Percentiles rank a stretch among this genome's conserved stretches.
Conservation (phyloP, 2,329 filamentous ascomycete species). For the Colletotrichum neosansevieriae region DNA sequence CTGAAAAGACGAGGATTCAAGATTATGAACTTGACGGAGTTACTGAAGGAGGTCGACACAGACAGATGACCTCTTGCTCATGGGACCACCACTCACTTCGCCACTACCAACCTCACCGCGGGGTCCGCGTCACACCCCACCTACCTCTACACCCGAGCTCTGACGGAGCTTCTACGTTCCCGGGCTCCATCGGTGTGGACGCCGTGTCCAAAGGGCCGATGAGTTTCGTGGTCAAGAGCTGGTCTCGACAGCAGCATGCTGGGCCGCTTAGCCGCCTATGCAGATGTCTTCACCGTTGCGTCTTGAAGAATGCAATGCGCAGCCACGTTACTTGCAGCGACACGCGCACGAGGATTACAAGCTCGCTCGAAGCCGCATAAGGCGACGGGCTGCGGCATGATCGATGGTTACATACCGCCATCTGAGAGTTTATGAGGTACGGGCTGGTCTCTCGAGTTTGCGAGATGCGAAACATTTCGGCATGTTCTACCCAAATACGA, state of each 20-base stretch:
- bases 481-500: constrained; percentile 3
- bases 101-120: background rate
- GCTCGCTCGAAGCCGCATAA: background rate
- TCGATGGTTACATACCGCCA: constrained; percentile 26
- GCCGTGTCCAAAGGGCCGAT: background rate
- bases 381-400: constrained; percentile 27
- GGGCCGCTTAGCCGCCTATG: background rate
- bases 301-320: constrained; percentile 5
- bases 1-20: constrained; percentile 76
- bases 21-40: constrained; percentile 77
- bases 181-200: constrained; percentile 8
- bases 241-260: constrained; percentile 13
- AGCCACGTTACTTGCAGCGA: constrained; percentile 15
- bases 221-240: constrained; percentile 3
- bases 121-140: background rate
- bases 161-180: background rate
- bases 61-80: constrained; percentile 26
- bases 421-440: constrained; percentile 5
- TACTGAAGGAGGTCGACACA: constrained; percentile 61
- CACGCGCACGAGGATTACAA: constrained; percentile 4
- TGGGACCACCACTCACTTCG: background rate
- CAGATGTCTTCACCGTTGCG: background rate
- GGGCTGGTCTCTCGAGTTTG: background rate
- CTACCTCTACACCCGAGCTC: background rate
- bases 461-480: constrained; percentile 9